Conservation (phyloP, 1,284 basidiomycete species). For the Leccinum subspadiceum region DNA sequence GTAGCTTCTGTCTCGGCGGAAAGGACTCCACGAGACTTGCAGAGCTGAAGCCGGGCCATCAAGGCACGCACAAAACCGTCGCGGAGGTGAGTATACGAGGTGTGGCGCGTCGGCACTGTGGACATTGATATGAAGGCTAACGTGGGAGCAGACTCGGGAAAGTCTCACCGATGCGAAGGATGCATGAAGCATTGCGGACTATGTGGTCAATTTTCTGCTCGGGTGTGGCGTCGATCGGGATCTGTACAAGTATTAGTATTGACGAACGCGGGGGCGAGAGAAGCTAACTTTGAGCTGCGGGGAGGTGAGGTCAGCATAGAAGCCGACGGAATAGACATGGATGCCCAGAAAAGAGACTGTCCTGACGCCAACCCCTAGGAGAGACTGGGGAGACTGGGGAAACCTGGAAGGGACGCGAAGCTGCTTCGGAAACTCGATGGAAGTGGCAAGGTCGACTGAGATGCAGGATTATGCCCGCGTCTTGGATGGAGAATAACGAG, state of each 20-base stretch:
- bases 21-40: conserved; percentile 50
- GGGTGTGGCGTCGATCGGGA: conserved; percentile 47
- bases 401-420: conserved; percentile 61
- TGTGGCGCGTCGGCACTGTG: conserved; percentile 77
- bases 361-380: conserved; percentile 81
- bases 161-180: conserved; percentile 68
- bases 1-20: conserved; percentile 56
- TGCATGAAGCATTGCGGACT: conserved; percentile 64
- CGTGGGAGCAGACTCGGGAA: background rate
- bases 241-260: conserved; percentile 26
- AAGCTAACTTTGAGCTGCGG: conserved; percentile 54
- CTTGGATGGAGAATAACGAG: background rate
- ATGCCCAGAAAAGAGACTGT: conserved; percentile 83
- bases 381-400: conserved; percentile 56
- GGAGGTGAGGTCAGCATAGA: conserved; percentile 77
- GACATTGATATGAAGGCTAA: conserved; percentile 1
- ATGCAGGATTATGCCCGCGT: background rate
- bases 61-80: conserved; percentile 84
- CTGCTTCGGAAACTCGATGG: conserved; percentile 66
- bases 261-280: background rate
- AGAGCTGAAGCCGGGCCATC: conserved; percentile 59
- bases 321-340: conserved; percentile 82
- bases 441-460: conserved; percentile 65
- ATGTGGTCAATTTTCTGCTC: conserved; percentile 73
- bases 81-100: conserved; percentile 79